Evolutionary conservation across 1,139 yeast genomes (phyloP).

Genomic region (Blastobotrys malaysiensis): DNA sequence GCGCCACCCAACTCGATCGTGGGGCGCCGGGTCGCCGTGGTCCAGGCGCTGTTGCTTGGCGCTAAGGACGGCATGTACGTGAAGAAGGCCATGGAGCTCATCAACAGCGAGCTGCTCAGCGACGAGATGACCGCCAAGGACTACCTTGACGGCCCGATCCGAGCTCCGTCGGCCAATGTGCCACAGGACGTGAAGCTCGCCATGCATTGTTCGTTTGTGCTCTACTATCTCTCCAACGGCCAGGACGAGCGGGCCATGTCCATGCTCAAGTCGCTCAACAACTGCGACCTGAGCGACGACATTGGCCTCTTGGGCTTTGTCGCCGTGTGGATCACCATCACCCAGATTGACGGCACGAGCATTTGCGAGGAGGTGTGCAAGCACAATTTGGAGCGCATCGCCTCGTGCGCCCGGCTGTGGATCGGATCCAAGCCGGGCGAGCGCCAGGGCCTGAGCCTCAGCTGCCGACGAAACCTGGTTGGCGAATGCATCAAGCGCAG

Average conservation of each 20-base stretch:
- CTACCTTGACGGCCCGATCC: constrained; percentile 2
- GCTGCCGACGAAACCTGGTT: constrained; percentile 30
- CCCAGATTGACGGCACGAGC: constrained; percentile 13
- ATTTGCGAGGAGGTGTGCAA: constrained; percentile 11
- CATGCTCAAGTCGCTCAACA: constrained; percentile 19
- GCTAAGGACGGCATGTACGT: constrained; percentile 22
- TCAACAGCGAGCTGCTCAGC: constrained; percentile 17
- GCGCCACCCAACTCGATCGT: constrained; percentile 30
- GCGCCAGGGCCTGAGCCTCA: constrained; percentile 27
- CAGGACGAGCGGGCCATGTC: constrained; percentile 18
- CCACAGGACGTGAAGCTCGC: constrained; percentile 27
- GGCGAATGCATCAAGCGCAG: constrained; percentile 31
- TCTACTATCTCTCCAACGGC: constrained; percentile 20
- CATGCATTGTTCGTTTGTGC: constrained; percentile 25
- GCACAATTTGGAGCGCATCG: constrained; percentile 22
- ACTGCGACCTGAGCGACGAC: constrained; percentile 21
- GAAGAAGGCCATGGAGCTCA: constrained; percentile 20
- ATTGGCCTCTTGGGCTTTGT: constrained; percentile 34
- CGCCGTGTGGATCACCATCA: constrained; percentile 24
- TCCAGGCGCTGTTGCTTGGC: constrained; percentile 29
- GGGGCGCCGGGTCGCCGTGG: constrained; percentile 29
- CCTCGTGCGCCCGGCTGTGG: constrained; percentile 34
- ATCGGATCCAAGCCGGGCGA: constrained; percentile 35
- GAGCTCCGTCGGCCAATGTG: constrained; percentile 19
- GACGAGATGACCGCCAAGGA: constrained; percentile 1